These are phyloP conservation scores for Pedinophyceae sp. DNA, from an alignment of 139 green algal genomes.

Conservation along the genomic window DNA sequence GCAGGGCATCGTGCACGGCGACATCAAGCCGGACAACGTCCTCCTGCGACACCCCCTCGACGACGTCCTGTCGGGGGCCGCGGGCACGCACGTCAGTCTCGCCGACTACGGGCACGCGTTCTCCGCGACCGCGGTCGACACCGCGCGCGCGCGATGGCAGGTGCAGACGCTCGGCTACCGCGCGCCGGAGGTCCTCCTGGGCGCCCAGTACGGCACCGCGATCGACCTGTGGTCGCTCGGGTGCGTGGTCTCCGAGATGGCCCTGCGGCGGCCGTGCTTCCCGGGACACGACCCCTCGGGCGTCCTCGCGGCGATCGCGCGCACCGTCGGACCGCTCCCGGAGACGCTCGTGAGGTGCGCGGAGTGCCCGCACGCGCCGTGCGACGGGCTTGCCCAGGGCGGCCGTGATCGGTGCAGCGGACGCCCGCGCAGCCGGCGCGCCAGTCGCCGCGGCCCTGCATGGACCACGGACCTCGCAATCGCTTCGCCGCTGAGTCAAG, in stretches of 20 bases:
- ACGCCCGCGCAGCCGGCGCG: conserved; percentile 11
- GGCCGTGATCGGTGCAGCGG: conserved; percentile 11
- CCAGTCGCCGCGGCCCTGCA: too few species aligned
- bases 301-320: conserved; percentile 15
- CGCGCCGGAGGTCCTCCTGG: conserved; percentile 25
- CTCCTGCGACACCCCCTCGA: conserved; percentile 9
- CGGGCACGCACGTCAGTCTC: conserved; percentile 10
- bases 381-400: neutral
- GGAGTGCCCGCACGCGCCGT: neutral
- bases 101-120: conserved; percentile 27
- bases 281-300: conserved; percentile 9
- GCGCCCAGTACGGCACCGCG: conserved; percentile 5
- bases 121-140: conserved; percentile 18
- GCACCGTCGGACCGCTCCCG: neutral
- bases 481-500: conserved; percentile 6
- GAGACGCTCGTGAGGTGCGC: neutral
- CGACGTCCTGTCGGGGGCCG: neutral
- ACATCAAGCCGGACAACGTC: conserved; percentile 39
- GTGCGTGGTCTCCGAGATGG: conserved; percentile 29
- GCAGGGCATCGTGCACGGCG: conserved; percentile 20
- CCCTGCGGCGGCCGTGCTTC: conserved; percentile 23
- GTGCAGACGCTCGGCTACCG: conserved; percentile 33
- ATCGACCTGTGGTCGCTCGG: conserved; percentile 28
- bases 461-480: neutral
- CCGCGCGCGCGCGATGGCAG: conserved; percentile 13